Evolutionary conservation across 768 basidiomycete genomes (phyloP), one percentile per base, ranked within the genome.

Genomic region (Punctularia strigosozonata): DNA sequence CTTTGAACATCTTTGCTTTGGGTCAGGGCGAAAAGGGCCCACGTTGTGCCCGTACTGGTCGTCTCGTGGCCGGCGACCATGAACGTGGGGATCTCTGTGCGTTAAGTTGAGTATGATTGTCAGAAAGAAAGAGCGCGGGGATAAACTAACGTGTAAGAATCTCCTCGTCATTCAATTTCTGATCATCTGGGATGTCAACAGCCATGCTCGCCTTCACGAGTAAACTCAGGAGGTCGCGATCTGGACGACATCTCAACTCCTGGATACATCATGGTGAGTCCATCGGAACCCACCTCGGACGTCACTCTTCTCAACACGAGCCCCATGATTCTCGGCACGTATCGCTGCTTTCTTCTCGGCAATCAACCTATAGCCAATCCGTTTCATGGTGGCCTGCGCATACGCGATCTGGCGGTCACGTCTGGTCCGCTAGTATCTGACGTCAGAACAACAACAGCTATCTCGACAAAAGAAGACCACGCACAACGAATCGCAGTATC

Each of bases 31-130:
- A 57, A 62, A 6, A 65, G 45, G 13, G 52, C 48, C 60, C 61
- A 67, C 2, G 49, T 37, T 3, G 45, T 38, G 2, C 46, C 47
- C 7, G 47, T 38, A 22, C 68, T 68, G 1, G 72, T 74, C 0
- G 74, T 75, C 43, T 76, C 73, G 45, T 75, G 72, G 3, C 76
- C 76, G 1, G 77, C 75, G 2, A 73, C 60, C 8, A 78, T 48
- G 53, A 77, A 75, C 0, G 76, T 78, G 0, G 73, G 71, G 0
- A 77, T 67, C 64, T 78, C 76, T 77, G 46, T n/a, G n/a, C n/a
- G n/a, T n/a, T n/a, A n/a, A n/a, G n/a, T n/a, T n/a, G n/a, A n/a
- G n/a, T n/a, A n/a, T n/a, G n/a, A n/a, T n/a, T n/a, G n/a, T n/a
- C n/a, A n/a, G n/a, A n/a, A n/a, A n/a, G n/a, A n/a, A n/a, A n/a